These are phyloP conservation scores for Trypanosoma congolense DNA, from an alignment of 208 protist species.

Conservation along the genomic window DNA sequence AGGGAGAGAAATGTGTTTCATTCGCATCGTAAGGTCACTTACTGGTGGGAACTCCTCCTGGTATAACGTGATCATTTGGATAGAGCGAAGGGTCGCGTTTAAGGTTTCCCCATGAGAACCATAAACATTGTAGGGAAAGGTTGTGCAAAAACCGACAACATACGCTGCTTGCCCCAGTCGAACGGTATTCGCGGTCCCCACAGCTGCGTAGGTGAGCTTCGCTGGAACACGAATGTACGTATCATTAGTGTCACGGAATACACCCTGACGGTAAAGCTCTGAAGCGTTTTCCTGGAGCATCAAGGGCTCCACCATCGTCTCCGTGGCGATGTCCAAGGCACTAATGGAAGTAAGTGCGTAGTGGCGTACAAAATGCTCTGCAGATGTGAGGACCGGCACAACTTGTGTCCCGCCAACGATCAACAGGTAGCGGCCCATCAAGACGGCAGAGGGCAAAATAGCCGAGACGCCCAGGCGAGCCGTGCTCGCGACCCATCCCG, in stretches of 20 bases:
- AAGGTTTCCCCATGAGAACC: not conserved
- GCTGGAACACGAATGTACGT: constrained; percentile 1
- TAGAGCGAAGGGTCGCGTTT: constrained; percentile 16
- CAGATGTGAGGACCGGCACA: not conserved
- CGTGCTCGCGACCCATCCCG: constrained; percentile 11
- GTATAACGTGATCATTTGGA: constrained; percentile 20
- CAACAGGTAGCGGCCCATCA: constrained; percentile 21
- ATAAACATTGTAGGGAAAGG: constrained; percentile 20
- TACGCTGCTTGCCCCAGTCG: constrained; percentile 23
- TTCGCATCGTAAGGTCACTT: constrained; percentile 21
- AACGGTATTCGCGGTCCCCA: constrained; percentile 33
- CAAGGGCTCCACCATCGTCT: not conserved
- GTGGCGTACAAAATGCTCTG: not conserved
- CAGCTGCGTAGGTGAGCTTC: constrained; percentile 21
- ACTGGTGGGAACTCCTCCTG: constrained; percentile 17
- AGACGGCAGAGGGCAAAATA: constrained; percentile 16
- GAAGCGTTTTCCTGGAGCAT: no score
- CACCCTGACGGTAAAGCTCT: no score
- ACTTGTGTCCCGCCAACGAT: constrained; percentile 13
- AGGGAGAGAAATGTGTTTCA: constrained; percentile 17
- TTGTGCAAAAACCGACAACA: constrained; percentile 41
- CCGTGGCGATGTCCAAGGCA: constrained; percentile 14
- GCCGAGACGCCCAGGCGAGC: constrained; percentile 6
- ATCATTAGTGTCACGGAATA: no score
- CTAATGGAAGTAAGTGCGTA: constrained; percentile 10